Evolutionary conservation across 2,329 filamentous ascomycete species (phyloP).

Genomic region (Aspergillus novofumigatus): DNA sequence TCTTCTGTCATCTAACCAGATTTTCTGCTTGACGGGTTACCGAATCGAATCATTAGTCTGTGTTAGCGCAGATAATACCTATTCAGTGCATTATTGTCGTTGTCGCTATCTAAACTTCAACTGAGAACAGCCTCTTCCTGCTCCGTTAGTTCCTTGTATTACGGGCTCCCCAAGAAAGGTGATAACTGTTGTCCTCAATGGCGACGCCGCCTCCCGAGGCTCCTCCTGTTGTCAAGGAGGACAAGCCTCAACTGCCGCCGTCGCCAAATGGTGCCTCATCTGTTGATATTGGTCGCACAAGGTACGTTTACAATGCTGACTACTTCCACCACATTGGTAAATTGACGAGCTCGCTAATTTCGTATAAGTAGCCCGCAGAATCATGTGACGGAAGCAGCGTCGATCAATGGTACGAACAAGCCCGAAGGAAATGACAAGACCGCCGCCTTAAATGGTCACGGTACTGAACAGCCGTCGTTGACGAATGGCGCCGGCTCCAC

Average conservation of each 20-base stretch:
- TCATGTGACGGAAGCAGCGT: constrained; percentile 18
- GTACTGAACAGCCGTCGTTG: constrained; percentile 14
- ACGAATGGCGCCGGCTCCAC: constrained; percentile 28
- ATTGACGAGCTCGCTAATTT: neutral
- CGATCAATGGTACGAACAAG: constrained; percentile 11
- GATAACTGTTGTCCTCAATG: constrained; percentile 28
- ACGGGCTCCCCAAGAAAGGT: constrained; percentile 18
- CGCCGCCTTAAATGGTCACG: constrained; percentile 29
- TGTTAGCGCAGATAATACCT: constrained; percentile 31
- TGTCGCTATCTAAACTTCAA: constrained; percentile 22
- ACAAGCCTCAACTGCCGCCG: constrained; percentile 38
- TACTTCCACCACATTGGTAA: constrained; percentile 13
- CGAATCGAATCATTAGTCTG: constrained; percentile 26
- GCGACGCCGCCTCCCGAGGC: constrained; percentile 43
- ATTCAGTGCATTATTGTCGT: constrained; percentile 30
- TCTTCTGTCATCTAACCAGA: constrained; percentile 25
- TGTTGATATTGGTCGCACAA: constrained; percentile 21
- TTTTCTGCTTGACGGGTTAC: constrained; percentile 21
- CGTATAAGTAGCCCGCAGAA: constrained; percentile 18
- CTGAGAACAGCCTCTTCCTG: constrained; percentile 18
- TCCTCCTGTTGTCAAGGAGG: constrained; percentile 34
- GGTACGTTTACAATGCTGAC: constrained; percentile 23
- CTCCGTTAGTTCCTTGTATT: constrained; percentile 25
- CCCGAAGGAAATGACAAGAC: constrained; percentile 13
- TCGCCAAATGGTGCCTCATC: constrained; percentile 31